Evolutionary conservation across 139 green algal species (phyloP).

Genomic region (Pleodorina starrii): DNA sequence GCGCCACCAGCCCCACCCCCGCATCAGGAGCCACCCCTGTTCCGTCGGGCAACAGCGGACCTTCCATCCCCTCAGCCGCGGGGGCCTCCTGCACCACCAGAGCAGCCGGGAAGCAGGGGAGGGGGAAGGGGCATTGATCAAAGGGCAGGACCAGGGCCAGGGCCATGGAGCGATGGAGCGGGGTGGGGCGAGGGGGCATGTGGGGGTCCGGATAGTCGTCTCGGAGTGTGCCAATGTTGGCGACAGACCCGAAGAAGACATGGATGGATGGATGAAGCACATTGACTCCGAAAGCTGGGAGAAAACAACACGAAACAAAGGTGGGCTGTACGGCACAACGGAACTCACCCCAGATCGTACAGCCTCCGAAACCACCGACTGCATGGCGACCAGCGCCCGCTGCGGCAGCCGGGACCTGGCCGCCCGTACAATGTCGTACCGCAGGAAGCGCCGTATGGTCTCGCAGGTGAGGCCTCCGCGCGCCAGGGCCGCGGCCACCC

Average conservation of each 20-base stretch:
- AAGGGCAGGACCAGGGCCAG: too few relatives aligned
- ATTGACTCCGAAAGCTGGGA: too few relatives aligned
- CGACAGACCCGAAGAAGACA: too few relatives aligned
- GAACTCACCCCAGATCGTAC: background rate
- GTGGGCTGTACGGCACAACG: background rate
- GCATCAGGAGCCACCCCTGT: constrained; percentile 4
- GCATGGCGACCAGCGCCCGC: background rate
- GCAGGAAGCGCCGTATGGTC: constrained; percentile 38
- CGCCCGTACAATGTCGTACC: constrained; percentile 9
- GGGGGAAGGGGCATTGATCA: too few relatives aligned
- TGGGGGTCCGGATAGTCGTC: too few relatives aligned
- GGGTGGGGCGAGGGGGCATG: too few relatives aligned
- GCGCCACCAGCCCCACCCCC: constrained; percentile 5
- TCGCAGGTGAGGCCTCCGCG: constrained; percentile 2
- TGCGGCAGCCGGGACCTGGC: background rate
- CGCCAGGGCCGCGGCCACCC: background rate
- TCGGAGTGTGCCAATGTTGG: too few relatives aligned
- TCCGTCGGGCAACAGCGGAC: constrained; percentile 5
- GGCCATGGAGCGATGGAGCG: too few relatives aligned
- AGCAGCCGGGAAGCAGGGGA: too few relatives aligned
- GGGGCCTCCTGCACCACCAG: too few relatives aligned
- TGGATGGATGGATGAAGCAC: too few relatives aligned
- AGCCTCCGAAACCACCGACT: background rate
- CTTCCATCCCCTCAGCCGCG: background rate
- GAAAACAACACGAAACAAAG: background rate